Conservation (phyloP, 306 rosid genomes). For the Hippophae rhamnoides region DNA sequence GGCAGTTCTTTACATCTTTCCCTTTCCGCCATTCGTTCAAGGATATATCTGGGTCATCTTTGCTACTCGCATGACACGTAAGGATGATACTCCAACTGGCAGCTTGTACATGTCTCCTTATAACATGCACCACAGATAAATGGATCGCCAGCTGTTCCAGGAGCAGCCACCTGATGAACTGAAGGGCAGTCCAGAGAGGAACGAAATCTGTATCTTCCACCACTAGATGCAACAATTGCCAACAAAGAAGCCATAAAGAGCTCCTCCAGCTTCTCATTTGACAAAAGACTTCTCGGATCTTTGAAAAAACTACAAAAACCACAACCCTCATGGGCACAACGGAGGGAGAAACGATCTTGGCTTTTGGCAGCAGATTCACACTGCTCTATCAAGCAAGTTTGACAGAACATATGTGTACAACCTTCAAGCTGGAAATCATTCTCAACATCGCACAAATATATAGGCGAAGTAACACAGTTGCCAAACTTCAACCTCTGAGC, state of each 20-base stretch:
- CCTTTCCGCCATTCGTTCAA: constrained; percentile 71
- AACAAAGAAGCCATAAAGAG: constrained; percentile 81
- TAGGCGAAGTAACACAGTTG: constrained; percentile 49
- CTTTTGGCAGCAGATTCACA: constrained; percentile 67
- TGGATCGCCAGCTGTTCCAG: constrained; percentile 39
- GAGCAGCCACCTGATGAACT: constrained; percentile 50
- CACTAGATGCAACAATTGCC: constrained; percentile 52
- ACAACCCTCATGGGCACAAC: constrained; percentile 52
- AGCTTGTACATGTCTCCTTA: constrained; percentile 69
- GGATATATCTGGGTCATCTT: constrained; percentile 85
- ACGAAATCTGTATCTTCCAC: constrained; percentile 62
- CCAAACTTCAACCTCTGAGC: constrained; percentile 24
- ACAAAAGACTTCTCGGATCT: constrained; percentile 49
- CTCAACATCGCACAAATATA: constrained; percentile 84
- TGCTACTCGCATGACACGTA: constrained; percentile 61
- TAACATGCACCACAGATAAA: constrained; percentile 82
- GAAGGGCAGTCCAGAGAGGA: constrained; percentile 93
- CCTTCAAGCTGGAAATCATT: constrained; percentile 65
- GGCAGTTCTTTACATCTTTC: constrained; percentile 75
- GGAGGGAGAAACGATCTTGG: constrained; percentile 63
- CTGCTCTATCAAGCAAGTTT: constrained; percentile 67
- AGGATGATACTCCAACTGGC: constrained; percentile 86
- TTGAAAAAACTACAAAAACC: constrained; percentile 38
- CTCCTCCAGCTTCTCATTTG: constrained; percentile 65
- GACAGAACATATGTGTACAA: constrained; percentile 64